A percentile compares a stretch with the other conserved stretches of the same genome.
Conservation (phyloP, 2,329 filamentous ascomycete species). For the Monilinia vaccinii-corymbosi region DNA sequence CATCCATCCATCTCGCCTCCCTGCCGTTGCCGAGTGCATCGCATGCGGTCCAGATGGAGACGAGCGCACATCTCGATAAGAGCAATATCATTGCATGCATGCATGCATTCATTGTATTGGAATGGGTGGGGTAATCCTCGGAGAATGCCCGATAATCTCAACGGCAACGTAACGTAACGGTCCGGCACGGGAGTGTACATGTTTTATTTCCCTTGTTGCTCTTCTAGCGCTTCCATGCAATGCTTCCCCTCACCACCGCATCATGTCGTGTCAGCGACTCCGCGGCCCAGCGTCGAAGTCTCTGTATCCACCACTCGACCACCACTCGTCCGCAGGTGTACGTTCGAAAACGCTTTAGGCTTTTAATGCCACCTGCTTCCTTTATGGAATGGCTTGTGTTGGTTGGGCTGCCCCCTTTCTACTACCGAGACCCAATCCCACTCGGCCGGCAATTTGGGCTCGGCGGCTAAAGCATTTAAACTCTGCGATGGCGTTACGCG, state of each 20-base stretch:
- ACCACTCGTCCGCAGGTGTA: constrained; percentile 4
- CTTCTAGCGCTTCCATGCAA: constrained; percentile 10
- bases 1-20: too few relatives aligned
- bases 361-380: background rate
- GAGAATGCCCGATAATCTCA: background rate
- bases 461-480: background rate
- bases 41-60: background rate
- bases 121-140: background rate
- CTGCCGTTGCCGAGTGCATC: too few relatives aligned
- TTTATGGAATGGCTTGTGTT: background rate
- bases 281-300: background rate
- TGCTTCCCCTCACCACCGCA: constrained; percentile 2
- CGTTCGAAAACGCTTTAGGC: background rate
- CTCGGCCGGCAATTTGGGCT: background rate
- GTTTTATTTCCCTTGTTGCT: constrained; percentile 2
- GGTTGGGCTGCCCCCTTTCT: background rate
- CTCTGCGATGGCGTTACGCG: background rate
- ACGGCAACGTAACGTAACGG: background rate
- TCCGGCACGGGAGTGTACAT: background rate
- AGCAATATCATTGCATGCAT: background rate
- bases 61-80: too few relatives aligned
- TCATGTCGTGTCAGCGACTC: constrained; percentile 9
- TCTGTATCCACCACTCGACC: background rate
- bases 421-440: constrained; percentile 3
- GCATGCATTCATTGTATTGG: too few relatives aligned